Evolutionary conservation across 129 eudicot genomes (phyloP).

Genomic region (Pittosporum tobira): DNA sequence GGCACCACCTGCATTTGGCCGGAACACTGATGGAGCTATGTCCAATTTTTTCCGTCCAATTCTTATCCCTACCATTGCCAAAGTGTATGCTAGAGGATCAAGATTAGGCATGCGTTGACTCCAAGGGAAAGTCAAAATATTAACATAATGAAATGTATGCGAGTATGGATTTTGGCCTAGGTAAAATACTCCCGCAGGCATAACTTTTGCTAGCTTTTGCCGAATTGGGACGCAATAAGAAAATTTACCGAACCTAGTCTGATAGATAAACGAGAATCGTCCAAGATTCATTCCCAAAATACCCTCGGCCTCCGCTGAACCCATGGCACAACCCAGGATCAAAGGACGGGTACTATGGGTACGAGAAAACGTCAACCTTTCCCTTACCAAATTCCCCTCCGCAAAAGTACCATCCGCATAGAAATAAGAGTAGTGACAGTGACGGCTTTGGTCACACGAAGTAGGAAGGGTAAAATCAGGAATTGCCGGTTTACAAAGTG

Average conservation of each 20-base stretch:
- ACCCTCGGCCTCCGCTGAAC: slow-evolving; percentile 57
- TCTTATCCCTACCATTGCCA: slow-evolving; percentile 42
- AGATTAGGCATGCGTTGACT: slow-evolving; percentile 68
- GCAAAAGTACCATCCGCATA: slow-evolving; percentile 80
- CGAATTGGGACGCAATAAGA: slow-evolving; percentile 67
- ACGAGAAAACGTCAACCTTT: slow-evolving; percentile 46
- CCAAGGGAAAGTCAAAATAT: slow-evolving; percentile 41
- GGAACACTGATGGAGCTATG: slow-evolving; percentile 40
- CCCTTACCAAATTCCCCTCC: slow-evolving; percentile 74
- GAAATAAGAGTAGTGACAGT: slow-evolving; percentile 77
- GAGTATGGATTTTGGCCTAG: slow-evolving; percentile 66
- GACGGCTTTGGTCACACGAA: slow-evolving; percentile 55
- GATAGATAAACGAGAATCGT: slow-evolving; percentile 58
- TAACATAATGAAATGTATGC: slow-evolving; percentile 32
- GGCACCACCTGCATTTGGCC: slow-evolving; percentile 67
- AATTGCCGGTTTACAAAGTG: slow-evolving; percentile 58
- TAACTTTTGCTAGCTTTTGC: slow-evolving; percentile 16
- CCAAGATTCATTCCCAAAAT: slow-evolving; percentile 84
- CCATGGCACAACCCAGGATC: slow-evolving; percentile 60
- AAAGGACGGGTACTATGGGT: slow-evolving; percentile 66
- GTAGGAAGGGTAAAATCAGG: slow-evolving; percentile 86
- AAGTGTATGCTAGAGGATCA: slow-evolving; percentile 62
- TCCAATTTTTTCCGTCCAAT: slow-evolving; percentile 44
- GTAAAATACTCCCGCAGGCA: slow-evolving; percentile 55
- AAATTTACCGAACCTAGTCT: slow-evolving; percentile 43